Evolutionary conservation across 257 asterid species (phyloP), one percentile per base, ranked within the genome.

Genomic region (Solanum lycopersicoides): DNA sequence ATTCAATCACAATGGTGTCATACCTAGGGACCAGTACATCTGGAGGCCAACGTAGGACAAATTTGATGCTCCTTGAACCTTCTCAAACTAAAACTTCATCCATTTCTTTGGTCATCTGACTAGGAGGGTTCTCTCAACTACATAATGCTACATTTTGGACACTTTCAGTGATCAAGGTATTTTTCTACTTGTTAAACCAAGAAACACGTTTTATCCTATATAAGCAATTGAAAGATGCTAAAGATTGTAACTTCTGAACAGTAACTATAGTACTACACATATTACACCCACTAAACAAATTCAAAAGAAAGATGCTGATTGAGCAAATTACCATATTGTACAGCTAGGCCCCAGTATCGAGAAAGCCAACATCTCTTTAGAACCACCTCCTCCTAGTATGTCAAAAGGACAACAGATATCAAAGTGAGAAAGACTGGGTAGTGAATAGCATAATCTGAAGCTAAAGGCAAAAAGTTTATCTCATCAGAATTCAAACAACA

Each of bases 291-390:
- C 71, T 73, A 74, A 47, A 30, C 39, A 42, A 86, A 86, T 50
- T 60, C 41, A 86, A 45, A 60, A 74, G 84, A 56, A 28, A 39
- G 82, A 56, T 37, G 18, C 50, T 86, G 30, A 69, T 86, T 34
- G 89, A 83, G 85, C 9, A 87, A 72, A 91, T 93, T 96, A 97
- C 99, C 99, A 90, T 94, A 92, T 45, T 85, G 94, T 90, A 96
- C 91, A 91, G 99, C 99, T 89, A 97, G 93, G 87, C 96, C 91
- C 99, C 99, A 97, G 82, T 96, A 97, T 83, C 99, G 99, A 92
- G 99, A 95, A 90, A 97, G 99, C 99, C 99, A 97, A 86, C 99
- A 97, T 92, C 99, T 94, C 95, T 97, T 97, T 88, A 97, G 83
- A 90, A 96, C 99, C 84, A 97, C 98, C 91, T 97, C 99, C 94